Conservation (phyloP, 805 yeast species). For the Ascoidea tarda region DNA sequence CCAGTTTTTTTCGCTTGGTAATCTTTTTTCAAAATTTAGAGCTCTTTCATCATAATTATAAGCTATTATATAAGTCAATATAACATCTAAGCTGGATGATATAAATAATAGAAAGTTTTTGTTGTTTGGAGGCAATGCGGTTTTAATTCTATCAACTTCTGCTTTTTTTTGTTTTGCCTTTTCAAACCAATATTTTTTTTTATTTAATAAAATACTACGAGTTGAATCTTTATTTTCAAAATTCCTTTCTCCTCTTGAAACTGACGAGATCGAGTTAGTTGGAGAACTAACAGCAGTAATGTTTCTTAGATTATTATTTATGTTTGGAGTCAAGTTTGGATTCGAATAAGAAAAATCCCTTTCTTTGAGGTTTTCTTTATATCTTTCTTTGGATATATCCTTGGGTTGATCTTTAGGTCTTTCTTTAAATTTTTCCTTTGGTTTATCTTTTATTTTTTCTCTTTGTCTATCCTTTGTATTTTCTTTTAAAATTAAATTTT, state of each 20-base stretch:
- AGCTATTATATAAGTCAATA: not conserved
- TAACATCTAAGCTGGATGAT: not conserved
- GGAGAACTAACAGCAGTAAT: not conserved
- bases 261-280: not conserved
- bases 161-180: not conserved
- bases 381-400: too few relatives aligned
- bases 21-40: conserved; percentile 1
- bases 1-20: conserved; percentile 8
- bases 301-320: not conserved
- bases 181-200: not conserved
- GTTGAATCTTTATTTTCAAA: conserved; percentile 56
- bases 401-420: too few relatives aligned
- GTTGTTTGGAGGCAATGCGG: not conserved
- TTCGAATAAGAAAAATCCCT: too few relatives aligned
- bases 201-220: conserved; percentile 15
- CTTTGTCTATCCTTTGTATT: too few relatives aligned
- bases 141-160: not conserved
- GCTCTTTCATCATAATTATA: conserved; percentile 8
- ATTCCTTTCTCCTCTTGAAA: conserved; percentile 20
- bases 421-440: too few relatives aligned
- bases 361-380: too few relatives aligned
- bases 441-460: too few relatives aligned
- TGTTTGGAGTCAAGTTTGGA: not conserved
- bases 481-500: too few relatives aligned
- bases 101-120: too few relatives aligned